Conservation (phyloP, 176 grass and related monocot species). For the Melocanna baccifera region DNA sequence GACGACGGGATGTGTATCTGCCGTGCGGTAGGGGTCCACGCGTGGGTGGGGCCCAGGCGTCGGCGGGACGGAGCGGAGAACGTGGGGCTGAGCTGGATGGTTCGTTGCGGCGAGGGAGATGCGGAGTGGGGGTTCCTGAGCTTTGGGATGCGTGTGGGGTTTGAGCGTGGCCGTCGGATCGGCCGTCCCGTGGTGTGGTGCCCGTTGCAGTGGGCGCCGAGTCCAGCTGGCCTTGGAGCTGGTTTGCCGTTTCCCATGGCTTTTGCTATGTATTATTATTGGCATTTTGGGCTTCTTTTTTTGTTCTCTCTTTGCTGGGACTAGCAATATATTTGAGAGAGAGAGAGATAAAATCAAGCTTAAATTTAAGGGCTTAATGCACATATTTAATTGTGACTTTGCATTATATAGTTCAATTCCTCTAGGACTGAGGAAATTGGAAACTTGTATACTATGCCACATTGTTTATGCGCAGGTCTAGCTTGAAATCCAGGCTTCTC, state of each 20-base stretch:
- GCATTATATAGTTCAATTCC: too few species aligned
- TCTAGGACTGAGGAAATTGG: too few species aligned
- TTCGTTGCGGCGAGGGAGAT: not conserved
- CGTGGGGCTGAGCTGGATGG: slow-evolving; percentile 39
- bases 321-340: too few species aligned
- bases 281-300: too few species aligned
- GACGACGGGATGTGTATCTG: not conserved
- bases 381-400: too few species aligned
- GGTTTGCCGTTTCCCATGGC: not conserved
- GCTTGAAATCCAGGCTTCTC: not conserved
- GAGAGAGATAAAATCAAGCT: too few species aligned
- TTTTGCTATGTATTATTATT: too few species aligned
- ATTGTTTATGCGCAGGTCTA: not conserved
- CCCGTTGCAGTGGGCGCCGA: not conserved
- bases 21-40: not conserved
- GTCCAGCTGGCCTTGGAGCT: not conserved
- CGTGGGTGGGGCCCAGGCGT: not conserved
- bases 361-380: not conserved
- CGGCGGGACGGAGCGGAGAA: not conserved
- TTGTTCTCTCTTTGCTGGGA: too few species aligned
- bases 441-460: not conserved
- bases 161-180: slow-evolving; percentile 38
- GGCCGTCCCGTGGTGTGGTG: not conserved
- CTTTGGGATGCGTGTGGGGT: slow-evolving; percentile 7
- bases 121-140: not conserved